A percentile compares a stretch with the other conserved stretches of the same genome.
Evolutionary conservation across 805 yeast genomes (phyloP).

Genomic region (Candida maris): DNA sequence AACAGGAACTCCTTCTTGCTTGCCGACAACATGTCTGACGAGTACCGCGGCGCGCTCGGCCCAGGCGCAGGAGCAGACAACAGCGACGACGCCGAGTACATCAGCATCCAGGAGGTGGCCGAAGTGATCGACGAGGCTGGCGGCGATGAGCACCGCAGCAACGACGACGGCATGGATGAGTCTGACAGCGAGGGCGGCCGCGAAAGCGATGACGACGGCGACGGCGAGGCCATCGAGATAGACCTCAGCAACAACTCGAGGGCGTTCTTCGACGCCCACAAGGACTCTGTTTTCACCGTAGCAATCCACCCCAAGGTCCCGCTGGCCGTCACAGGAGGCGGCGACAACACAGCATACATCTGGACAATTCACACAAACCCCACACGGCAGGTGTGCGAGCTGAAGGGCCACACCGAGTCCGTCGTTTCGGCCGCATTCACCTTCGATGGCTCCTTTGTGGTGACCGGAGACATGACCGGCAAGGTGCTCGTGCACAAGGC

Average conservation of each 20-base stretch:
- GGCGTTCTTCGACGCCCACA: slow-evolving; percentile 84
- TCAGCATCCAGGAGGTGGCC: slow-evolving; percentile 29
- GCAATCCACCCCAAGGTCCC: slow-evolving; percentile 83
- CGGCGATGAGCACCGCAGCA: slow-evolving; percentile 33
- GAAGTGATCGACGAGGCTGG: slow-evolving; percentile 31
- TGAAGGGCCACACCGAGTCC: slow-evolving; percentile 83
- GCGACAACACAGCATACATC: slow-evolving; percentile 81
- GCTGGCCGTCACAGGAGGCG: slow-evolving; percentile 89
- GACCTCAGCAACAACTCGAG: slow-evolving; percentile 89
- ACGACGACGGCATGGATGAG: slow-evolving; percentile 36
- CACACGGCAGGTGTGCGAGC: slow-evolving; percentile 71
- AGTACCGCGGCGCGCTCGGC: too few species aligned
- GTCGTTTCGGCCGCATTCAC: slow-evolving; percentile 84
- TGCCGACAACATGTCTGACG: too few species aligned
- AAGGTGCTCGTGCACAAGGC: slow-evolving; percentile 70
- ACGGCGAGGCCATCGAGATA: slow-evolving; percentile 60
- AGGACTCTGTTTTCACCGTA: slow-evolving; percentile 82
- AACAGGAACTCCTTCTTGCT: too few species aligned
- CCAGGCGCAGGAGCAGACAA: slow-evolving; percentile 7
- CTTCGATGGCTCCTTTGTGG: slow-evolving; percentile 69
- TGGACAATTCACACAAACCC: slow-evolving; percentile 93
- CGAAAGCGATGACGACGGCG: slow-evolving; percentile 37
- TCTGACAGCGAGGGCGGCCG: slow-evolving; percentile 39
- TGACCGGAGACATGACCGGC: slow-evolving; percentile 96
- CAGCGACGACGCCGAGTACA: slow-evolving; percentile 25